These are phyloP conservation scores for Leptodontidium sp. DNA, from an alignment of 2,329 filamentous ascomycete genomes.

Conservation along the genomic window DNA sequence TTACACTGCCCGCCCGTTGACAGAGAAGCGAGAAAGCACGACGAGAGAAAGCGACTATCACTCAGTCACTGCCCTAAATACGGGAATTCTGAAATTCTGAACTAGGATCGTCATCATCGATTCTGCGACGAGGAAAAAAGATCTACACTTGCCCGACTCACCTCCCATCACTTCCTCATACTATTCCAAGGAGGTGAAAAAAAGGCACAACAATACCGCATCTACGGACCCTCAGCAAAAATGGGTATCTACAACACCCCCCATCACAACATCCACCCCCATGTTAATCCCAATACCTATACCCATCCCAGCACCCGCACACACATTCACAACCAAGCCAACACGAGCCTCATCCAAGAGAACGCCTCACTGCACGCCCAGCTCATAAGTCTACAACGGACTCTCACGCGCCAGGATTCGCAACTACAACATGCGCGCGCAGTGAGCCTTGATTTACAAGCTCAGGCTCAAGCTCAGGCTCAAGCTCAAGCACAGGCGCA, in stretches of 20 bases:
- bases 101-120: too few relatives aligned
- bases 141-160: too few relatives aligned
- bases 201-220: background rate
- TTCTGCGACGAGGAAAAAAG: too few relatives aligned
- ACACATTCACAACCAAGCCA: background rate
- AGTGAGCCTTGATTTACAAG: background rate
- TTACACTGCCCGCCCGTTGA: too few relatives aligned
- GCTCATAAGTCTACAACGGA: background rate
- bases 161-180: too few relatives aligned
- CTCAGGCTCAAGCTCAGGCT: background rate
- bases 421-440: background rate
- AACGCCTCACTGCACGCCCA: slow-evolving; percentile 9
- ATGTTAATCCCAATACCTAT: too few relatives aligned
- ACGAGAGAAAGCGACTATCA: too few relatives aligned
- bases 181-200: background rate
- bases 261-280: background rate
- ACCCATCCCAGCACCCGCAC: background rate
- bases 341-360: background rate
- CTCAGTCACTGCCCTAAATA: too few relatives aligned
- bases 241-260: background rate
- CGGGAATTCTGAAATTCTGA: too few relatives aligned
- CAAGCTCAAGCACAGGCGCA: background rate
- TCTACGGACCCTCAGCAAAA: background rate
- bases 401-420: background rate
- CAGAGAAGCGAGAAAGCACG: too few relatives aligned